phyloP scores from a whole-genome alignment of 2,329 filamentous ascomycete species.

The Apiospora malaysiana region DNA sequence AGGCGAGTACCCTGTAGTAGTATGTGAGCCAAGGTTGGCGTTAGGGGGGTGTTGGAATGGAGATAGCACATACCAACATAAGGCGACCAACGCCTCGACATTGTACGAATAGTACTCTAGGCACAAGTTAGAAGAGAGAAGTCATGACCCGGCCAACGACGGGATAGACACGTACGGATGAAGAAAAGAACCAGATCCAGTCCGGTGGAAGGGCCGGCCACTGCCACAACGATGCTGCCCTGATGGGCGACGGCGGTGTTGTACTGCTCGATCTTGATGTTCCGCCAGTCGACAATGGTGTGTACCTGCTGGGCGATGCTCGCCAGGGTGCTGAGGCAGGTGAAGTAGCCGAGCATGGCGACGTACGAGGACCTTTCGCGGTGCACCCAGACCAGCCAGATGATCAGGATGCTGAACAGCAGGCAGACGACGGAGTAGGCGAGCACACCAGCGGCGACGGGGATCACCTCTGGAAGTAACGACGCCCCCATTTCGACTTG shows the following conservation, averaged over 20 bases:
- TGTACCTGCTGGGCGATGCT: constrained; percentile 51
- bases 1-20: constrained; percentile 41
- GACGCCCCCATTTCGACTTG: constrained; percentile 43
- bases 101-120: constrained; percentile 58
- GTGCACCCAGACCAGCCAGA: constrained; percentile 47
- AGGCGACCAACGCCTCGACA: constrained; percentile 51
- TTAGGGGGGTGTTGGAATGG: constrained; percentile 8
- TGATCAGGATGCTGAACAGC: constrained; percentile 38
- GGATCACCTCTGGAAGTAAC: constrained; percentile 42
- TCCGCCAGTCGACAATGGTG: constrained; percentile 46
- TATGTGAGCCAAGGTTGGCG: neutral
- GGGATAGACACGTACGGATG: constrained; percentile 47
- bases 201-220: constrained; percentile 48
- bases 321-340: constrained; percentile 43
- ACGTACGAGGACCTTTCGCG: constrained; percentile 48
- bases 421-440: constrained; percentile 44
- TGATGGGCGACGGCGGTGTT: constrained; percentile 41
- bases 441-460: constrained; percentile 41
- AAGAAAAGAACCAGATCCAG: constrained; percentile 52
- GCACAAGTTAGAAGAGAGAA: constrained; percentile 6
- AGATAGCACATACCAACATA: constrained; percentile 48
- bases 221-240: constrained; percentile 47
- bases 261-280: constrained; percentile 47
- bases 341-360: constrained; percentile 45
- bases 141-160: neutral